Base-by-base conservation (phyloP, 2,329 filamentous ascomycete genomes). In the Coniochaeta sp. region DNA sequence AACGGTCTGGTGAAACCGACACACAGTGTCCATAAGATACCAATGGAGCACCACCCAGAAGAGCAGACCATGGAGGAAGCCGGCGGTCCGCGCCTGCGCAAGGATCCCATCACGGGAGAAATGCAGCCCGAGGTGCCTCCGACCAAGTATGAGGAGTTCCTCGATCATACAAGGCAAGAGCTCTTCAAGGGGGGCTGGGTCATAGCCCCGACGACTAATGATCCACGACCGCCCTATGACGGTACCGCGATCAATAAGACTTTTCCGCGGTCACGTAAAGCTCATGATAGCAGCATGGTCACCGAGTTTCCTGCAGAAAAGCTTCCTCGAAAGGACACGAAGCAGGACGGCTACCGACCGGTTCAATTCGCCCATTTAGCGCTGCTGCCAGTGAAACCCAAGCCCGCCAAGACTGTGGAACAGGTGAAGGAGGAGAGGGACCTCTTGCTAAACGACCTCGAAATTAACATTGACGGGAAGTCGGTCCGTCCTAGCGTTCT, bases 61-160 rank as follows among this genome's bases (percentile, higher is more conserved):
- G 54, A 57, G 9, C 54, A 57, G 54, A 57, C 54, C 8, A 38
- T 36, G 31, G 31, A 38, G 11, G 54, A 57, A n/a, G 54, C 54
- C 8, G 54, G 54, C 11, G 31, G 28, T 28, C 16, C 6, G 17
- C 3, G 17, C 5, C 6, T 3, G 11, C 11, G 34, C 34, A 24
- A 57, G n/a, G 22, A 57, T 17, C 12, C 28, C n/a, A 28, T 22
- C 31, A 57, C 54, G 5, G 54, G 54, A 17, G 22, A 19, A 17
- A 28, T 24, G 6, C 22, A 57, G 28, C 31, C 9, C 5, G 26
- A 11, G 2, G 26, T 8, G 22, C 19, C 6, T 7, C 24, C 6
- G 34, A 58, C 56, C 16, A 58, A 58, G 38, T 58, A 58, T 17
- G 56, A 44, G 16, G 19, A 43, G 24, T 58, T 58, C n/a, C 36